Evolutionary conservation across 768 basidiomycete species (phyloP), one percentile per base, ranked within the genome.

Genomic region (Psilocybe azurescens): DNA sequence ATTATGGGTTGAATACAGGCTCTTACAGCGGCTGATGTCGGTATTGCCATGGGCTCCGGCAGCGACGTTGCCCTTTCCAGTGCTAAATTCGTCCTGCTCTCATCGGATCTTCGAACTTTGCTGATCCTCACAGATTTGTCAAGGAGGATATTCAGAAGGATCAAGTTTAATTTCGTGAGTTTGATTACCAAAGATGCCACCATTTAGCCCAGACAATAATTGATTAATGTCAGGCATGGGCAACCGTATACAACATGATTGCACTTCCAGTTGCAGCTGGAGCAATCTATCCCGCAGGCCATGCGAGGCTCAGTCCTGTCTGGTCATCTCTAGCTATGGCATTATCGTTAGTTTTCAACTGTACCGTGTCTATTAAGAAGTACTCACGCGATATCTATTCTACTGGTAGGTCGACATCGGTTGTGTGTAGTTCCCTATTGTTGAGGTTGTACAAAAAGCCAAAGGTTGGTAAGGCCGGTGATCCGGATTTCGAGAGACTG

Each of bases 271-370:
- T 94, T 52, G 92, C 93, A 2, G 92, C 91, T 1, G 93, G 93
- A 0, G 89, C 84, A 4, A 79, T 94, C 14, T 93, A 91, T 70
- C 88, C 90, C 6, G 80, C 83, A n/a, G 80, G 84, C 10, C 86
- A 86, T 62, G 79, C 81, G n/a, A 80, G 89, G 60, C 85, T 88
- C 57, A 80, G 79, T 38, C 92, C 94, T 2, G 90, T 93, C 2
- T 94, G 91, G 91, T 87, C 89, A 10, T 90, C 91, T 0, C 74
- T 93, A 9, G 86, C 89, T 0, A 94, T 93, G 92, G 91, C 91
- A 24, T 72, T 91, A 56, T 89, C 88, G 86, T 89, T 67, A 77
- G 86, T 75, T 39, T 36, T 32, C 18, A 9, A 16, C 8, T 3
- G 13, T 10, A 33, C 10, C 7, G 14, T 16, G 20, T 1, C 10